A percentile compares a stretch with the other conserved stretches of the same genome.
Conservation (phyloP, 306 rosid species). For the Macrotyloma uniflorum region DNA sequence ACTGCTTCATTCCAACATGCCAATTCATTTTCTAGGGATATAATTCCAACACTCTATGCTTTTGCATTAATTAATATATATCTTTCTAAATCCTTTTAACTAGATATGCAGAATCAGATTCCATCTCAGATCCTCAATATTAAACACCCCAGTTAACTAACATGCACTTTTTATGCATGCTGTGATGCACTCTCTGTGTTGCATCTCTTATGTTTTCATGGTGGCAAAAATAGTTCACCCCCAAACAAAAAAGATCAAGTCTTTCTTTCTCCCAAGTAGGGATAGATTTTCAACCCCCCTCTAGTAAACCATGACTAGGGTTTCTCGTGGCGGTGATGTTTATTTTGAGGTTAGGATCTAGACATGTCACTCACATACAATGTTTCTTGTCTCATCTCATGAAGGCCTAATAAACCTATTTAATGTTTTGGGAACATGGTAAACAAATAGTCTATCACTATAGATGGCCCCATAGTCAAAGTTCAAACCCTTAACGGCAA, state of each 20-base stretch:
- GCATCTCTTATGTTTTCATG: too few species aligned
- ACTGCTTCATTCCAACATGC: constrained; percentile 34
- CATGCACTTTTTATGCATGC: background rate
- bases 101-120: constrained; percentile 43
- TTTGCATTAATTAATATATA: background rate
- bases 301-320: background rate
- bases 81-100: constrained; percentile 27
- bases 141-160: background rate
- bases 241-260: too few species aligned
- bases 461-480: background rate
- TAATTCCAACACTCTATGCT: background rate
- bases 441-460: background rate
- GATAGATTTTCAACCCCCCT: background rate
- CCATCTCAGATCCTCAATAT: background rate
- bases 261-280: too few species aligned
- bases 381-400: background rate
- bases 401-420: background rate
- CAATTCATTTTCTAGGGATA: constrained; percentile 14
- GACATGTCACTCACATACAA: background rate
- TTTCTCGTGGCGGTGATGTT: background rate
- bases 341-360: background rate
- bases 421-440: background rate
- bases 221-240: too few species aligned
- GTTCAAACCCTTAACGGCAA: constrained; percentile 15
- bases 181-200: too few species aligned